Conservation (phyloP, 257 asterid genomes). For the Solanum neorickii region DNA sequence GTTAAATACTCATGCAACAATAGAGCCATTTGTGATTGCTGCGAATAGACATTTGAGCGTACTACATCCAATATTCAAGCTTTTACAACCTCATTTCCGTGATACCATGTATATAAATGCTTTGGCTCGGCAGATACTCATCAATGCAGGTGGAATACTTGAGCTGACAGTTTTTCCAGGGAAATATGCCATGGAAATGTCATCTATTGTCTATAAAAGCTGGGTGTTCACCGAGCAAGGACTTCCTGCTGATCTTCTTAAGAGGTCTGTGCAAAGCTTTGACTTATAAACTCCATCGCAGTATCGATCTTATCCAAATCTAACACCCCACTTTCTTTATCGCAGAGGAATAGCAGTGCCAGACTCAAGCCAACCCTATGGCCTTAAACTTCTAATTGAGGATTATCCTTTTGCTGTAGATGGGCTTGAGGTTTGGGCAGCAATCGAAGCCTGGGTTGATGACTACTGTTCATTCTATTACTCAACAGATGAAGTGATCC, state of each 20-base stretch:
- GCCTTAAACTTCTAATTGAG: conserved; percentile 14
- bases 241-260: conserved; percentile 71
- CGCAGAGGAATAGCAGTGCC: conserved; percentile 22
- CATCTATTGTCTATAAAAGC: conserved; percentile 40
- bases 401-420: conserved; percentile 27
- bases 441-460: conserved; percentile 15
- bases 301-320: background rate
- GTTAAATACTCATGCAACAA: conserved; percentile 89
- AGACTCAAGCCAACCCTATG: conserved; percentile 13
- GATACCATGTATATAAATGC: conserved; percentile 87
- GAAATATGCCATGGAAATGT: conserved; percentile 73
- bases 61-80: conserved; percentile 81
- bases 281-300: background rate
- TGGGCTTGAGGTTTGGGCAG: conserved; percentile 25
- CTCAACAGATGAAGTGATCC: conserved; percentile 7
- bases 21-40: conserved; percentile 88
- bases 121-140: conserved; percentile 70
- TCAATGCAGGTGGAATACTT: conserved; percentile 74
- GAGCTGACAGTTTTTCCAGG: conserved; percentile 76
- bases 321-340: background rate
- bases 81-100: conserved; percentile 83
- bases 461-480: conserved; percentile 19
- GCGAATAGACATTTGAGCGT: conserved; percentile 60
- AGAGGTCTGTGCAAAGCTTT: conserved; percentile 32
- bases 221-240: conserved; percentile 84